Percentiles rank a stretch among this genome's conserved stretches.
phyloP scores from a whole-genome alignment of 2,329 filamentous ascomycete genomes.

The Botryotinia calthae region DNA sequence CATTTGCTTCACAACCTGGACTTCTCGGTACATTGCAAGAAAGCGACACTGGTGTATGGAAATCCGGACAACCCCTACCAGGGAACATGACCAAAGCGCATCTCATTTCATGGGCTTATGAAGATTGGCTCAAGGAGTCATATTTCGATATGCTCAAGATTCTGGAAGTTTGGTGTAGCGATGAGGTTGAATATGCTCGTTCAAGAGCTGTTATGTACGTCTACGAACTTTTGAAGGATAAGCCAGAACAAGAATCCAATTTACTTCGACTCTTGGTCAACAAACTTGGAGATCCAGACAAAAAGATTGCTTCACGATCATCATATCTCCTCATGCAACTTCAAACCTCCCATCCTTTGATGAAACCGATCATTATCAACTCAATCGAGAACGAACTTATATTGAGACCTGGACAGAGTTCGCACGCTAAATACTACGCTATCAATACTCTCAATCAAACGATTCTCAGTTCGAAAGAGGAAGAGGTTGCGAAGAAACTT shows the following conservation, averaged over 20 bases:
- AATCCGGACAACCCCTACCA: slow-evolving; percentile 66
- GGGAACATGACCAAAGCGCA: slow-evolving; percentile 71
- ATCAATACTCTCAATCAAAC: slow-evolving; percentile 98
- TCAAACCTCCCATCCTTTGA: slow-evolving; percentile 81
- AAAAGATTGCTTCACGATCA: slow-evolving; percentile 90
- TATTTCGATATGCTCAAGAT: slow-evolving; percentile 94
- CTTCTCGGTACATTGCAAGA: slow-evolving; percentile 70
- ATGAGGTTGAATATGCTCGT: slow-evolving; percentile 92
- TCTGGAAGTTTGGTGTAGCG: slow-evolving; percentile 87
- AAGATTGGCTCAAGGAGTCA: slow-evolving; percentile 90
- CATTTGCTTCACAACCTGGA: slow-evolving; percentile 76
- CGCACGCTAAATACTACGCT: slow-evolving; percentile 90
- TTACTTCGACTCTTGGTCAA: slow-evolving; percentile 87
- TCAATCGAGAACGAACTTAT: slow-evolving; percentile 85
- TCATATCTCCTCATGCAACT: slow-evolving; percentile 94
- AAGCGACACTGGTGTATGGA: slow-evolving; percentile 59
- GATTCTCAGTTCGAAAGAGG: slow-evolving; percentile 81
- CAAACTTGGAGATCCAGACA: slow-evolving; percentile 92
- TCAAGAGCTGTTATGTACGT: slow-evolving; percentile 86
- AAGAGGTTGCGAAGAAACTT: slow-evolving; percentile 73
- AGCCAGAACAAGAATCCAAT: slow-evolving; percentile 96
- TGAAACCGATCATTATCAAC: slow-evolving; percentile 86
- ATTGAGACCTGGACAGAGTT: slow-evolving; percentile 80
- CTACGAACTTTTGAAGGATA: slow-evolving; percentile 87
- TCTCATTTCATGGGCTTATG: slow-evolving; percentile 84